Base-by-base conservation (phyloP, 1,139 yeast genomes). In the Candida albicans region DNA sequence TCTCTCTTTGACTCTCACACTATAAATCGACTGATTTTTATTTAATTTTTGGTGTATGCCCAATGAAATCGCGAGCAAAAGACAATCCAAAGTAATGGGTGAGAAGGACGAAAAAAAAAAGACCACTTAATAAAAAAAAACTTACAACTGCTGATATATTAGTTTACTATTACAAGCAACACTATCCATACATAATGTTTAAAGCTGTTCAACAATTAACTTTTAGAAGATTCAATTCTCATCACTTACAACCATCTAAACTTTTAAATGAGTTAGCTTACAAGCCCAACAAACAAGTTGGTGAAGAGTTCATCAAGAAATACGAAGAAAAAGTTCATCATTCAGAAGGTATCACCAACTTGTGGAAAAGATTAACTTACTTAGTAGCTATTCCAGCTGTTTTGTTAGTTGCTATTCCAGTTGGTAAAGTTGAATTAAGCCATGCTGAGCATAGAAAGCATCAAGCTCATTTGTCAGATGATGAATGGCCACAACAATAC, bases 401-500 rank as follows among this genome's bases (percentile, higher is more conserved):
- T 54, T 66, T 79, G 44, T 76, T 81, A 60, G 78, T 95, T 52
- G 87, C 95, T 40, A 76, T 85, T 62, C 90, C 90, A 70, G 87
- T 95, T 45, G 82, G 78, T 70, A 80, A 78, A 59, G 76, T 86
- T 62, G 99, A 93, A 75, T 68, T 76, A 61, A 87, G 86, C 67
- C 98, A 90, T 65, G 93, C 93, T 54, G 79, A 84, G 60, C 98
- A 91, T 78, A 81, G 96, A 72, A 79, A 79, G 64, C 97, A 91
- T 72, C 70, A 79, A 60, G 77, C 75, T 55, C 88, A 87, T 61
- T 75, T 88, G 49, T 63, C 84, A 35, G 97, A 90, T 66, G 95
- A 85, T 56, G 96, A 90, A 67, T 87, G 96, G 90, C 97, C 96
- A 59, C 74, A 70, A 51, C 95, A 86, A 70, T 88, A 87, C 75